phyloP scores from a whole-genome alignment of 2,329 filamentous ascomycete genomes.

The Fusarium lyarnte region DNA sequence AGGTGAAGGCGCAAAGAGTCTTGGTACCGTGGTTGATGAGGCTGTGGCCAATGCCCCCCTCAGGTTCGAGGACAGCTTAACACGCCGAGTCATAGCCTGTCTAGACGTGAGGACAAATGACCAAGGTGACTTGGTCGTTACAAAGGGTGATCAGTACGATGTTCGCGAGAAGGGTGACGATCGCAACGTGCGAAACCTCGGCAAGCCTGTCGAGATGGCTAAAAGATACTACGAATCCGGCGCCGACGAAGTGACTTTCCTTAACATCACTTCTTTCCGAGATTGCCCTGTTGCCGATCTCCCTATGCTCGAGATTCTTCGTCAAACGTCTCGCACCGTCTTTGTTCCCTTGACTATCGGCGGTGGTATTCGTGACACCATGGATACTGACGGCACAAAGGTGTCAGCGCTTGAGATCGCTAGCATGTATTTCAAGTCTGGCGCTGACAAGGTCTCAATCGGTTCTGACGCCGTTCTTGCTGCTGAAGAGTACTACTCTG shows the following conservation, averaged over 20 bases:
- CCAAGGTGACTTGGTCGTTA: slow-evolving; percentile 92
- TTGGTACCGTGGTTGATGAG: slow-evolving; percentile 48
- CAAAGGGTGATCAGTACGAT: slow-evolving; percentile 98
- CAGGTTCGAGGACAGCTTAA: slow-evolving; percentile 72
- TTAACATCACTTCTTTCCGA: slow-evolving; percentile 98
- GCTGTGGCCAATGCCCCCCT: slow-evolving; percentile 19
- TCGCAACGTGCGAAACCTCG: slow-evolving; percentile 83
- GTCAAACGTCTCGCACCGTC: slow-evolving; percentile 86
- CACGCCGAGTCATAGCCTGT: slow-evolving; percentile 93
- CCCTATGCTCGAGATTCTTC: slow-evolving; percentile 94
- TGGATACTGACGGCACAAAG: slow-evolving; percentile 85
- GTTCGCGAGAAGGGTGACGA: slow-evolving; percentile 84
- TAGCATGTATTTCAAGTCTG: slow-evolving; percentile 95
- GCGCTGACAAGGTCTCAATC: slow-evolving; percentile 97
- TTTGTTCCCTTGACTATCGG: slow-evolving; percentile 97
- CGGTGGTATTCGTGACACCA: slow-evolving; percentile 91
- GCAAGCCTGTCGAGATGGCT: slow-evolving; percentile 96
- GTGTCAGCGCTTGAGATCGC: slow-evolving; percentile 94
- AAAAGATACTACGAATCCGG: slow-evolving; percentile 95
- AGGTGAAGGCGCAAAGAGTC: slow-evolving; percentile 67
- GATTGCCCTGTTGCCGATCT: slow-evolving; percentile 92
- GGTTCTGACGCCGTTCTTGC: slow-evolving; percentile 94
- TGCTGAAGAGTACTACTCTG: slow-evolving; percentile 87
- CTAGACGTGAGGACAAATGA: slow-evolving; percentile 96
- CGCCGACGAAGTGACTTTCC: slow-evolving; percentile 94